These are phyloP conservation scores for Larix sibirica DNA, from an alignment of 83 land plant species.

Conservation along the genomic window DNA sequence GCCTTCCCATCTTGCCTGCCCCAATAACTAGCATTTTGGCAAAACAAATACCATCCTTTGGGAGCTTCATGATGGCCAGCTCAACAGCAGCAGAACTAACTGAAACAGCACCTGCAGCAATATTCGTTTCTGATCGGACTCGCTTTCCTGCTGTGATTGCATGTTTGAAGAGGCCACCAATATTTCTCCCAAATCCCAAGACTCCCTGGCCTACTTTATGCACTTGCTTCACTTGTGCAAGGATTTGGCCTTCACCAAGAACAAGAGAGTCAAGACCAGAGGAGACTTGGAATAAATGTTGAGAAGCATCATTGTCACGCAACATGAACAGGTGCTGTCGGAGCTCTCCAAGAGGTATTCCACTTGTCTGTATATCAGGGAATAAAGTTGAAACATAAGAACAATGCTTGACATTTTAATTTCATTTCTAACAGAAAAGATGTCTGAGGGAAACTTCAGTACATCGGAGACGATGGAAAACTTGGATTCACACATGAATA, in stretches of 20 bases:
- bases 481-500: not conserved
- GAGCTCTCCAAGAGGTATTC: constrained; percentile 82
- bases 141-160: constrained; percentile 97
- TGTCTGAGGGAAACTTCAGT: not conserved
- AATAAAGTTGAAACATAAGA: not conserved
- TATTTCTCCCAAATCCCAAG: constrained; percentile 87
- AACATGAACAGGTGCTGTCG: constrained; percentile 85
- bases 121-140: constrained; percentile 88
- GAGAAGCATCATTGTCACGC: constrained; percentile 90
- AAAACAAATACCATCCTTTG: constrained; percentile 42
- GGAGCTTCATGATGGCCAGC: constrained; percentile 90
- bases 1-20: constrained; percentile 98
- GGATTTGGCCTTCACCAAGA: constrained; percentile 98
- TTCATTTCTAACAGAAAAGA: not conserved
- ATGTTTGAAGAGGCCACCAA: constrained; percentile 88
- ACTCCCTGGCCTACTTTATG: constrained; percentile 85
- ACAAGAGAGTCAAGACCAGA: constrained; percentile 98
- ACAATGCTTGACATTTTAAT: not conserved
- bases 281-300: constrained; percentile 92
- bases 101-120: constrained; percentile 95
- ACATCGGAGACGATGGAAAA: not conserved
- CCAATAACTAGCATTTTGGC: constrained; percentile 91
- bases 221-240: constrained; percentile 98
- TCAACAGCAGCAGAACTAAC: constrained; percentile 99
- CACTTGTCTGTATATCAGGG: constrained; percentile 76